phyloP scores from a whole-genome alignment of 169 alveolate genomes.

The Hepatocystis sp. region DNA sequence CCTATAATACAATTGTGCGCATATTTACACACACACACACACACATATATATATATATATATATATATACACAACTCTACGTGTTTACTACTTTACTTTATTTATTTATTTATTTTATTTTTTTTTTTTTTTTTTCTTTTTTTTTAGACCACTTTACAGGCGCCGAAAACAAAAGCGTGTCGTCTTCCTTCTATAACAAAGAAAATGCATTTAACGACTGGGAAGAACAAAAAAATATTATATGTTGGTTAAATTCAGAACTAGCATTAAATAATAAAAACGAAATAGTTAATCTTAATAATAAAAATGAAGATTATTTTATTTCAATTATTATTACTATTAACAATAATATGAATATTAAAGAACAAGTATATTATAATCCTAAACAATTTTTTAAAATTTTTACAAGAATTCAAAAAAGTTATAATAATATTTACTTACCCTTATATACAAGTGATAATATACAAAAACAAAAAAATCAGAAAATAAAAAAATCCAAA shows the following conservation, averaged over 20 bases:
- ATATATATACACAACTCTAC: not conserved
- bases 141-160: slow-evolving; percentile 12
- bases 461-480: slow-evolving; percentile 24
- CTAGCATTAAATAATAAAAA: slow-evolving; percentile 52
- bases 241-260: slow-evolving; percentile 27
- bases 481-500: too few species aligned
- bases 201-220: slow-evolving; percentile 1
- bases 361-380: slow-evolving; percentile 42
- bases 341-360: slow-evolving; percentile 47
- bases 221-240: slow-evolving; percentile 32
- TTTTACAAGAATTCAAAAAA: slow-evolving; percentile 43
- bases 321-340: slow-evolving; percentile 41
- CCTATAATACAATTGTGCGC: not conserved
- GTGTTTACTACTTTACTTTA: not conserved
- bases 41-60: slow-evolving; percentile 6
- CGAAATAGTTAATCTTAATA: slow-evolving; percentile 28
- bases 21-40: not conserved
- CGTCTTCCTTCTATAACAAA: slow-evolving; percentile 27
- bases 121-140: not conserved
- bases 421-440: slow-evolving; percentile 43
- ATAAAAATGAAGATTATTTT: slow-evolving; percentile 12
- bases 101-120: not conserved
- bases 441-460: slow-evolving; percentile 21
- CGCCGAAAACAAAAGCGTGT: slow-evolving; percentile 23
- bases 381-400: slow-evolving; percentile 43